These are phyloP conservation scores for Ajuga chamaepitys DNA, from an alignment of 257 asterid genomes.

Conservation along the genomic window DNA sequence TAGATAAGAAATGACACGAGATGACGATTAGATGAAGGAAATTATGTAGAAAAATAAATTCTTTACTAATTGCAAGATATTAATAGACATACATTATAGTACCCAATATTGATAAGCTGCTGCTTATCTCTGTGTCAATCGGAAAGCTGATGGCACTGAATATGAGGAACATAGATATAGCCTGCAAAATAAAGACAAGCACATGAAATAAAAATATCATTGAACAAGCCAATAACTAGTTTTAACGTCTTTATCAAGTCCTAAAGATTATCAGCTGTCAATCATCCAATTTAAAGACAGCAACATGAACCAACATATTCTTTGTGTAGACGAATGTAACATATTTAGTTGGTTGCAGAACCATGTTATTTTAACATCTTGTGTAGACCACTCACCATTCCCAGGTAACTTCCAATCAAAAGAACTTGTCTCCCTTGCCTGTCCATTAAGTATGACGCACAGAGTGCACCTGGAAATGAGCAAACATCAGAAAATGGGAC, in stretches of 20 bases:
- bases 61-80: background rate
- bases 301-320: background rate
- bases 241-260: background rate
- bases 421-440: slow-evolving; percentile 71
- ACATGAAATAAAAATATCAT: too few species aligned
- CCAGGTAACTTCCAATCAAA: slow-evolving; percentile 72
- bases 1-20: background rate
- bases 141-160: slow-evolving; percentile 53
- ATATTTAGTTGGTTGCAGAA: background rate
- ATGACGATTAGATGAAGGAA: background rate
- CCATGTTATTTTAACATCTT: background rate
- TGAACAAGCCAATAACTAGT: too few species aligned
- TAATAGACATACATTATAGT: slow-evolving; percentile 45
- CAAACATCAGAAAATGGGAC: slow-evolving; percentile 6
- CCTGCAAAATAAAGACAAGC: slow-evolving; percentile 35
- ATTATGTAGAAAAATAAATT: background rate
- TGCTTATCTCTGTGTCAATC: slow-evolving; percentile 38
- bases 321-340: background rate
- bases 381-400: slow-evolving; percentile 51
- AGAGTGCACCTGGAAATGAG: slow-evolving; percentile 54
- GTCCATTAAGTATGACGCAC: slow-evolving; percentile 78
- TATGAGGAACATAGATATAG: slow-evolving; percentile 60
- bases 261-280: background rate
- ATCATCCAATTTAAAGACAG: background rate
- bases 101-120: slow-evolving; percentile 61